phyloP scores from a whole-genome alignment of 2,329 filamentous ascomycete genomes.

The Leptographium radiaticola region DNA sequence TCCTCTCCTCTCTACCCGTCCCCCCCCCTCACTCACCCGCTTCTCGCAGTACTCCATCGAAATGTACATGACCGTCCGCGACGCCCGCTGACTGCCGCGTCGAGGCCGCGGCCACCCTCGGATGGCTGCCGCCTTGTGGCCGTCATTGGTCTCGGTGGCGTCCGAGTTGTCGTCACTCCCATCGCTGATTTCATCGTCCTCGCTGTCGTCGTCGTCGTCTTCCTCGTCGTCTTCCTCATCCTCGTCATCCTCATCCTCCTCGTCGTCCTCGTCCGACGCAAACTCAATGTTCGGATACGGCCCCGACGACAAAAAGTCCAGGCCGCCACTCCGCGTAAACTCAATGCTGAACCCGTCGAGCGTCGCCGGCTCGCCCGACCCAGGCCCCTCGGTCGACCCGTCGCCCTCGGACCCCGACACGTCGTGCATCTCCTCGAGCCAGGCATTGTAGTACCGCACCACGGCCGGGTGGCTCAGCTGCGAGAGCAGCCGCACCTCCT shows the following conservation, averaged over 20 bases:
- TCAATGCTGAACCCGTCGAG: constrained; percentile 31
- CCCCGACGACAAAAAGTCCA: constrained; percentile 89
- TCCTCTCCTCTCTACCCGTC: constrained; percentile 24
- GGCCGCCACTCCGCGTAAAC: constrained; percentile 59
- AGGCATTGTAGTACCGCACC: constrained; percentile 89
- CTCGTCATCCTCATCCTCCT: constrained; percentile 21
- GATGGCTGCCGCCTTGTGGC: background rate
- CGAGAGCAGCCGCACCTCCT: constrained; percentile 81
- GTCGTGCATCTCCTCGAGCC: constrained; percentile 64
- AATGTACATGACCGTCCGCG: constrained; percentile 75
- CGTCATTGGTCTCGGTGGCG: constrained; percentile 10
- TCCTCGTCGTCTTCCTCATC: constrained; percentile 32
- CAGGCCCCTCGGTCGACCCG: constrained; percentile 13
- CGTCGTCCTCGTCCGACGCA: constrained; percentile 38
- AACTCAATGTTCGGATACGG: constrained; percentile 68
- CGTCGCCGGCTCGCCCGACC: constrained; percentile 5
- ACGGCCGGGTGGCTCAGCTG: constrained; percentile 77
- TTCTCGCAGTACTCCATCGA: constrained; percentile 99
- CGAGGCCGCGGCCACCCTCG: constrained; percentile 11
- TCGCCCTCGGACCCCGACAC: constrained; percentile 33
- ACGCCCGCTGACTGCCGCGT: constrained; percentile 32
- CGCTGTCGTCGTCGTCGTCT: constrained; percentile 29
- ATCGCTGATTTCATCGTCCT: constrained; percentile 19
- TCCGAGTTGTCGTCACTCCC: constrained; percentile 10
- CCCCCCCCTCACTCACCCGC: constrained; percentile 22